Conservation (phyloP, 768 basidiomycete genomes). For the Boletus sp. region DNA sequence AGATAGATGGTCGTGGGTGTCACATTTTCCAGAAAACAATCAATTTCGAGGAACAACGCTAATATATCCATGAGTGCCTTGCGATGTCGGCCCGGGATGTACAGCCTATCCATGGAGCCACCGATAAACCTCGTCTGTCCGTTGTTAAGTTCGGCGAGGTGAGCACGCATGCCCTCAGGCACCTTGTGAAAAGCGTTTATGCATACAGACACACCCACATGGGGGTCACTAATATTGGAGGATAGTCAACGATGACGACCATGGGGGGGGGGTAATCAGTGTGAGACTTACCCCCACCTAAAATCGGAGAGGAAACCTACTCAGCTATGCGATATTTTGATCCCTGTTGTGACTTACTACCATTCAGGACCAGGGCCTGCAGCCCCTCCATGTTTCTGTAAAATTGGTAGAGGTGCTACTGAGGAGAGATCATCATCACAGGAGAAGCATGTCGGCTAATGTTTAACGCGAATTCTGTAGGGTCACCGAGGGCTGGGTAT, state of each 20-base stretch:
- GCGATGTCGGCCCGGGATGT: constrained; percentile 44
- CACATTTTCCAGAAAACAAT: constrained; percentile 50
- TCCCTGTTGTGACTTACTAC: constrained; percentile 35
- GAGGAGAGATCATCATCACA: no score
- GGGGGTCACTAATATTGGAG: constrained; percentile 33
- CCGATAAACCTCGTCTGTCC: constrained; percentile 40
- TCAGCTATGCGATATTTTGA: constrained; percentile 6
- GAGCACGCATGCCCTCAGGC: constrained; percentile 34
- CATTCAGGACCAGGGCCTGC: constrained; percentile 40
- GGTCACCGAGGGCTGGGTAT: constrained; percentile 33
- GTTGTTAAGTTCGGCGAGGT: constrained; percentile 34
- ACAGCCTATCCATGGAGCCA: constrained; percentile 48
- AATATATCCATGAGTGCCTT: constrained; percentile 39
- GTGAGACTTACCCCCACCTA: constrained; percentile 41
- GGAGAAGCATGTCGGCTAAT: constrained; percentile 36
- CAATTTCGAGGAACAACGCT: constrained; percentile 43
- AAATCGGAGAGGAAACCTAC: neutral
- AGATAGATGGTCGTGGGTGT: constrained; percentile 45
- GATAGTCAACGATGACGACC: neutral
- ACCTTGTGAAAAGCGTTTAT: constrained; percentile 39
- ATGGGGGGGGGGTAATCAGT: neutral
- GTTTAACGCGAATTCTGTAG: constrained; percentile 13
- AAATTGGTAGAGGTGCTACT: constrained; percentile 33
- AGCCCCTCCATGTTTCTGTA: constrained; percentile 40
- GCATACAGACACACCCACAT: constrained; percentile 44